phyloP scores from a whole-genome alignment of 2,329 filamentous ascomycete genomes.

The Pyricularia sp. region DNA sequence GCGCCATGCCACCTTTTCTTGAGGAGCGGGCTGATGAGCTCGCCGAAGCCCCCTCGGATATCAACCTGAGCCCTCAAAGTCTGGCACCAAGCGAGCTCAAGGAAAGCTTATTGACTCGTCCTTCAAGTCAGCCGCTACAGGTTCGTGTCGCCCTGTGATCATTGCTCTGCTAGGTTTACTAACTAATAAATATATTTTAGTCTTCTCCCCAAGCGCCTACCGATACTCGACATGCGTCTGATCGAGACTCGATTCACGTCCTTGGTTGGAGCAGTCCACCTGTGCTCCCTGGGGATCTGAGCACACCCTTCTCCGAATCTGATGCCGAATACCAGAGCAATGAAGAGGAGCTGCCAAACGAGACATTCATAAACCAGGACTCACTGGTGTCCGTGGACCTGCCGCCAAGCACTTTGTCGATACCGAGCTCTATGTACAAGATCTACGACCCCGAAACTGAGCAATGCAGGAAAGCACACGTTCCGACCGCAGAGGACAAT shows the following conservation, averaged over 20 bases:
- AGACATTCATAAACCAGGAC: neutral
- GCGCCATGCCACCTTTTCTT: neutral
- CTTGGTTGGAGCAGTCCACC: too few relatives aligned
- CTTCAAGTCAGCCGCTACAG: neutral
- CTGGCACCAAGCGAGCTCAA: neutral
- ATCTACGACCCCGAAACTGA: neutral
- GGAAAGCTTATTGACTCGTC: too few relatives aligned
- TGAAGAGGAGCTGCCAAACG: neutral
- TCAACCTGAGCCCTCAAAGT: neutral
- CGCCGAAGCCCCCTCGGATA: neutral
- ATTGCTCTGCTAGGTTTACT: neutral
- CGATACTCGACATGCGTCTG: neutral
- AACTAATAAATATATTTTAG: neutral
- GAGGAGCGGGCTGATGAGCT: neutral
- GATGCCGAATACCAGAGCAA: neutral
- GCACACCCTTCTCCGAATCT: neutral
- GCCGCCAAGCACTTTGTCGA: neutral
- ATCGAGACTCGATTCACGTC: neutral
- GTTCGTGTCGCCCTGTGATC: neutral
- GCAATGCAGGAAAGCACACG: neutral
- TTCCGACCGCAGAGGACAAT: neutral
- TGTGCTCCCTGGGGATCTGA: neutral
- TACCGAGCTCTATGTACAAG: neutral
- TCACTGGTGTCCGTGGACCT: slow-evolving; percentile 4
- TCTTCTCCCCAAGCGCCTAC: neutral